Evolutionary conservation across 2,329 filamentous ascomycete genomes (phyloP).

Genomic region (Ophiosphaerella korrae): DNA sequence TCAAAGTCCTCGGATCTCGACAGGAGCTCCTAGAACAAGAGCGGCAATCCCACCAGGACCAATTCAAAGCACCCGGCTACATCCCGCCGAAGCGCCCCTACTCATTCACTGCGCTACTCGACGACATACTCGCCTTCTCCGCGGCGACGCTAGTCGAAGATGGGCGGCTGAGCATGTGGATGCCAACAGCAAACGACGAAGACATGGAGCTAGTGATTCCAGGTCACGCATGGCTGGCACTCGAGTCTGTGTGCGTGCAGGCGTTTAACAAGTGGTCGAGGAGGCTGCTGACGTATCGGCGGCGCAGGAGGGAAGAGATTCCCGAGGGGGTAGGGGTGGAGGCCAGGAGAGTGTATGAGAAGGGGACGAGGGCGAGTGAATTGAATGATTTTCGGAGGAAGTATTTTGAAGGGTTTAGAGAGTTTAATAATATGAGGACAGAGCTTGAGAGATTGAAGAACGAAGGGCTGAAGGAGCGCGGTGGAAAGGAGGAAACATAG

Average conservation of each 20-base stretch:
- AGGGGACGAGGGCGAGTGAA: slow-evolving; percentile 64
- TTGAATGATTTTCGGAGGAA: slow-evolving; percentile 70
- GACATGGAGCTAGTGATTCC: slow-evolving; percentile 77
- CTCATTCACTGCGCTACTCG: slow-evolving; percentile 86
- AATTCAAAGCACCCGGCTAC: slow-evolving; percentile 58
- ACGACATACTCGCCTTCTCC: slow-evolving; percentile 86
- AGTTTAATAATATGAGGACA: slow-evolving; percentile 38
- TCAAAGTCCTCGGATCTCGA: slow-evolving; percentile 82
- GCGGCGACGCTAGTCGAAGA: slow-evolving; percentile 74
- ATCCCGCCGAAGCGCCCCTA: slow-evolving; percentile 91
- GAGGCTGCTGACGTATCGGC: slow-evolving; percentile 82
- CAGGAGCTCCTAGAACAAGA: slow-evolving; percentile 51
- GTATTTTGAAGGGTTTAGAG: slow-evolving; percentile 50
- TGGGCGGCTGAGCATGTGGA: slow-evolving; percentile 91
- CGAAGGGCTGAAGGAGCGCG: neutral
- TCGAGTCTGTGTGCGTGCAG: slow-evolving; percentile 80
- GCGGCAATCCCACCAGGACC: slow-evolving; percentile 30
- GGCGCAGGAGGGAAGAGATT: slow-evolving; percentile 65
- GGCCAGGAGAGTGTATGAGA: slow-evolving; percentile 40
- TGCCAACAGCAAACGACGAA: slow-evolving; percentile 74
- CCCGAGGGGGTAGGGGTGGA: slow-evolving; percentile 33
- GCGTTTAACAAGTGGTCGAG: slow-evolving; percentile 93
- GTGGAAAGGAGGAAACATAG: neutral
- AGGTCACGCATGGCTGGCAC: slow-evolving; percentile 73
- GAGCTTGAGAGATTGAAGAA: slow-evolving; percentile 33